Evolutionary conservation across 352 stramenopile genomes (phyloP).

Genomic region (Globisporangium nunn): DNA sequence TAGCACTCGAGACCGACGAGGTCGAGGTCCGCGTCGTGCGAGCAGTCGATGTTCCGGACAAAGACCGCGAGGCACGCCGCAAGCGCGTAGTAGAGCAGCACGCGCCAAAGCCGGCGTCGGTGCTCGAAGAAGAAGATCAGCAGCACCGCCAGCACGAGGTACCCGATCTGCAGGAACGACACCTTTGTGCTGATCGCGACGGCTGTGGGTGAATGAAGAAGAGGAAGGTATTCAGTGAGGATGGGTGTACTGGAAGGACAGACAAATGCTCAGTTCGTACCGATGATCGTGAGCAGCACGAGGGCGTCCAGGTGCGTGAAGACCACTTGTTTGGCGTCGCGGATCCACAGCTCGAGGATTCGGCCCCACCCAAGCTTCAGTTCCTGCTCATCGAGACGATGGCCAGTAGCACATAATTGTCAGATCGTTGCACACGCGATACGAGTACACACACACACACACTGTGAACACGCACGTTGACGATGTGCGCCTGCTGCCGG

Average conservation of each 20-base stretch:
- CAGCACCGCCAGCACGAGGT: constrained; percentile 68
- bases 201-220: constrained; percentile 21
- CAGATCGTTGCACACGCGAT: constrained; percentile 4
- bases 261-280: constrained; percentile 17
- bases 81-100: constrained; percentile 68
- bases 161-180: constrained; percentile 81
- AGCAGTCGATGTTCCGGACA: constrained; percentile 71
- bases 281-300: constrained; percentile 76
- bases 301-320: constrained; percentile 73
- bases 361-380: constrained; percentile 44
- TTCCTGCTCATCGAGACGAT: constrained; percentile 21
- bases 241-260: too few species aligned
- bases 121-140: constrained; percentile 82
- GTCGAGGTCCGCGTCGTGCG: constrained; percentile 28
- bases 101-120: constrained; percentile 66
- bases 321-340: constrained; percentile 66
- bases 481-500: constrained; percentile 35
- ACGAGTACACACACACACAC: constrained; percentile 7
- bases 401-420: not conserved
- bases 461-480: constrained; percentile 24
- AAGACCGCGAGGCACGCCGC: constrained; percentile 69
- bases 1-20: constrained; percentile 75
- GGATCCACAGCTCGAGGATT: constrained; percentile 50
- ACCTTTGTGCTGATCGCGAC: constrained; percentile 76
- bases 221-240: not conserved